Evolutionary conservation across 2,329 filamentous ascomycete genomes (phyloP).

Genomic region (Aspergillus latus): DNA sequence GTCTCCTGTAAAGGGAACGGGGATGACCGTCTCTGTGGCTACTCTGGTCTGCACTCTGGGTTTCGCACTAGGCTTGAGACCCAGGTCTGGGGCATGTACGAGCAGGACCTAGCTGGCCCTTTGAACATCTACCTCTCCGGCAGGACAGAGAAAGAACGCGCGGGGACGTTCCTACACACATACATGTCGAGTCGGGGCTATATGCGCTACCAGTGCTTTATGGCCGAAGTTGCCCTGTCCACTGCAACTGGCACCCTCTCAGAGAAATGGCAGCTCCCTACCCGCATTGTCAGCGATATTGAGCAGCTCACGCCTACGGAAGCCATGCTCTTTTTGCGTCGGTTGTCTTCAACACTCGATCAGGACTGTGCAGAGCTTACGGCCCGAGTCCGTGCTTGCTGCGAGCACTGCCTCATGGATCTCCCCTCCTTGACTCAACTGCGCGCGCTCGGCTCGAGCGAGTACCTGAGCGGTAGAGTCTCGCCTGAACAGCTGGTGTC

Average conservation of each 20-base stretch:
- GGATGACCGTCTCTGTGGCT: slow-evolving; percentile 16
- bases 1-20: slow-evolving; percentile 8
- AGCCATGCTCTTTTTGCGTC: slow-evolving; percentile 22
- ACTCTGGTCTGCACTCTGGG: slow-evolving; percentile 25
- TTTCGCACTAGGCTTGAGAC: slow-evolving; percentile 22
- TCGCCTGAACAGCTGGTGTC: slow-evolving; percentile 37
- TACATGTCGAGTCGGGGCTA: slow-evolving; percentile 36
- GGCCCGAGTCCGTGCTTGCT: slow-evolving; percentile 20
- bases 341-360: slow-evolving; percentile 11
- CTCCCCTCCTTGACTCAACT: slow-evolving; percentile 39
- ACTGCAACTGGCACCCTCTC: slow-evolving; percentile 21
- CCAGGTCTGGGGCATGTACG: slow-evolving; percentile 24
- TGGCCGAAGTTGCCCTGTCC: slow-evolving; percentile 32
- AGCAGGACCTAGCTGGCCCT: slow-evolving; percentile 12
- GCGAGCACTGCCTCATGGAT: slow-evolving; percentile 27
- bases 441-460: slow-evolving; percentile 36
- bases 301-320: slow-evolving; percentile 36
- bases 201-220: slow-evolving; percentile 30
- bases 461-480: slow-evolving; percentile 43
- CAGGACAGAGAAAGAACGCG: slow-evolving; percentile 32
- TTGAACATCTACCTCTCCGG: slow-evolving; percentile 36
- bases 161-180: slow-evolving; percentile 38
- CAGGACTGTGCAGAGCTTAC: slow-evolving; percentile 11
- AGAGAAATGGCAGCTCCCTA: slow-evolving; percentile 23
- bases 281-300: slow-evolving; percentile 36